These are phyloP conservation scores for Kodamaea restingae DNA, from an alignment of 805 yeast species.

Conservation along the genomic window DNA sequence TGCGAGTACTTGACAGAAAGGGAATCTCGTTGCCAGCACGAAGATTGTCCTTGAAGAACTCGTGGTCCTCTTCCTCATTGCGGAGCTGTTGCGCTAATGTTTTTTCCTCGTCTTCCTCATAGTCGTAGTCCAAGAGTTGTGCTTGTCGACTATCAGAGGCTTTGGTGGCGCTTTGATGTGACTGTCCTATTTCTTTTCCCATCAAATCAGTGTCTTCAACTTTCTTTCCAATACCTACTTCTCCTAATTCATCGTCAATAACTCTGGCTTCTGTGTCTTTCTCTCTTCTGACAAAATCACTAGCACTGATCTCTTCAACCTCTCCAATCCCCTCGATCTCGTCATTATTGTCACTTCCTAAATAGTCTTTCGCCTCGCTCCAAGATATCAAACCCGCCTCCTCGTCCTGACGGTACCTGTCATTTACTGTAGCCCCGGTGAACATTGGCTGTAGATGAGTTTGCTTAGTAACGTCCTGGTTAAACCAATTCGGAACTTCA, in stretches of 20 bases:
- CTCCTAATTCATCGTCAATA: too few species aligned
- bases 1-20: conserved; percentile 31
- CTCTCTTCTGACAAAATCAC: background rate
- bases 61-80: conserved; percentile 72
- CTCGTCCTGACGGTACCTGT: conserved; percentile 34
- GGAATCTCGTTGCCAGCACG: conserved; percentile 18
- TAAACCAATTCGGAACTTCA: conserved; percentile 27
- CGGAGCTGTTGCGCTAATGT: conserved; percentile 57
- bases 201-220: background rate
- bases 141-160: conserved; percentile 11
- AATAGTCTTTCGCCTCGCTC: conserved; percentile 40
- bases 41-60: conserved; percentile 46
- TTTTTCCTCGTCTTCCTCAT: conserved; percentile 75
- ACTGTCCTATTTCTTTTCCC: too few species aligned
- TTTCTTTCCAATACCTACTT: too few species aligned
- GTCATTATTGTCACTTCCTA: conserved; percentile 13
- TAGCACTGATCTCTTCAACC: conserved; percentile 1
- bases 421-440: background rate
- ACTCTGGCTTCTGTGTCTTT: too few species aligned
- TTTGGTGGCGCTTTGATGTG: too few species aligned
- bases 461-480: conserved; percentile 7
- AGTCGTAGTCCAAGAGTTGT: conserved; percentile 52
- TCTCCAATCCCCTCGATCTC: conserved; percentile 10
- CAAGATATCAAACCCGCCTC: conserved; percentile 50
- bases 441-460: conserved; percentile 1